These are phyloP conservation scores for Claviceps citrina DNA, from an alignment of 2,329 filamentous ascomycete genomes.

Conservation along the genomic window DNA sequence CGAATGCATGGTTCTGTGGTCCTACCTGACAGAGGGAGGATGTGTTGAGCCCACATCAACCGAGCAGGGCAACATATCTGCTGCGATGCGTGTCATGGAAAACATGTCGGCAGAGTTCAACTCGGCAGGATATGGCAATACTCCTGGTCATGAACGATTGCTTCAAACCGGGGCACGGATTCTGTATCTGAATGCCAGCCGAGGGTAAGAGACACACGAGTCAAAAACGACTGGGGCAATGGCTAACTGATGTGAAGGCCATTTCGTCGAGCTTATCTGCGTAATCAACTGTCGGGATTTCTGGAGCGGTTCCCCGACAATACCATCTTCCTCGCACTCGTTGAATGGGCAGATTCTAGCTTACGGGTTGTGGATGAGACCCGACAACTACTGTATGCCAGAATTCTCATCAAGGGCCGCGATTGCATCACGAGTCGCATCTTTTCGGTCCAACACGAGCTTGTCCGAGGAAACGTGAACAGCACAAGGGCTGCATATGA, in stretches of 20 bases:
- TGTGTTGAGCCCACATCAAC: constrained; percentile 28
- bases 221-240: neutral
- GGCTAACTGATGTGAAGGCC: constrained; percentile 25
- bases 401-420: constrained; percentile 25
- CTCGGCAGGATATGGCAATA: constrained; percentile 18
- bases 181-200: constrained; percentile 48
- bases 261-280: constrained; percentile 52
- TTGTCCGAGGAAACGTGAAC: constrained; percentile 31
- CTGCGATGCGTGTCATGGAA: constrained; percentile 29
- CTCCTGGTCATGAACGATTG: constrained; percentile 41
- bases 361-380: constrained; percentile 64
- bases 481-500: constrained; percentile 37
- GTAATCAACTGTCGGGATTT: constrained; percentile 44
- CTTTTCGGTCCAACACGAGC: constrained; percentile 38
- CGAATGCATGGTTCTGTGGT: constrained; percentile 48
- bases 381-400: constrained; percentile 45
- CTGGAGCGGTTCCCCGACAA: constrained; percentile 57
- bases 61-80: constrained; percentile 39
- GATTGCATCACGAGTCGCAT: constrained; percentile 29
- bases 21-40: constrained; percentile 42
- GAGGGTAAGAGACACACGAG: constrained; percentile 27
- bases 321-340: constrained; percentile 56
- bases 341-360: constrained; percentile 57
- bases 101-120: constrained; percentile 28
- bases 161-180: constrained; percentile 55